Evolutionary conservation across 2,329 filamentous ascomycete species (phyloP).

Genomic region (Sporothrix curviconia): DNA sequence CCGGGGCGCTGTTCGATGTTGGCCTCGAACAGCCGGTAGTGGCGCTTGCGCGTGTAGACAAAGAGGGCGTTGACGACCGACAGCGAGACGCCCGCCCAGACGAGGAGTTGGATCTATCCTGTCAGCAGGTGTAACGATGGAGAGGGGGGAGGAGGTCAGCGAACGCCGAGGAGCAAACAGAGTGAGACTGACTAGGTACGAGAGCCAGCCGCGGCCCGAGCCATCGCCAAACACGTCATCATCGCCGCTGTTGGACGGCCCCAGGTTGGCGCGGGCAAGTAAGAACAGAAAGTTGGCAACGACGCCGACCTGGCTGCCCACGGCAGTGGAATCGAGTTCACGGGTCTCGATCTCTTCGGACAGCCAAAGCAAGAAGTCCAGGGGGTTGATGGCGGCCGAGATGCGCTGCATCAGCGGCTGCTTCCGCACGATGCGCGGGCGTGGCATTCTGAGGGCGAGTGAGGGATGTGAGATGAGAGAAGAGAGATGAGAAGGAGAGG

Average conservation of each 20-base stretch:
- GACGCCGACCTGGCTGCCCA: conserved; percentile 69
- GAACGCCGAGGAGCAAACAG: conserved; percentile 3
- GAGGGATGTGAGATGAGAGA: neutral
- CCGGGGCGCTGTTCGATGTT: conserved; percentile 67
- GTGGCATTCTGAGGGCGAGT: conserved; percentile 47
- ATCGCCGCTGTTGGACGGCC: conserved; percentile 40
- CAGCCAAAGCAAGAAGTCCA: conserved; percentile 84
- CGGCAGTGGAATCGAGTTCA: conserved; percentile 79
- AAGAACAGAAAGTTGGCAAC: conserved; percentile 73
- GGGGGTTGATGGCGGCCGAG: conserved; percentile 71
- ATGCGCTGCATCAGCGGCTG: conserved; percentile 75
- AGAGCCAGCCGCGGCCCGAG: conserved; percentile 18
- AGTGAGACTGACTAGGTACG: conserved; percentile 17
- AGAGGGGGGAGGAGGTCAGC: conserved; percentile 11
- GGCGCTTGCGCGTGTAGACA: conserved; percentile 71
- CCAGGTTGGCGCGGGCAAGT: conserved; percentile 72
- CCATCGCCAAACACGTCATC: conserved; percentile 75
- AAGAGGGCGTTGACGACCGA: conserved; percentile 74
- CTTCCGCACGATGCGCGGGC: conserved; percentile 78
- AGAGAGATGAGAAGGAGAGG: too few species aligned
- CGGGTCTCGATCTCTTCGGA: conserved; percentile 88
- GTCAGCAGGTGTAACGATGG: too few species aligned
- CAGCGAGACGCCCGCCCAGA: conserved; percentile 60
- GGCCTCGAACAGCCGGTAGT: conserved; percentile 87
- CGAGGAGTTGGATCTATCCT: conserved; percentile 65